A percentile compares a stretch with the other conserved stretches of the same genome.
Conservation (phyloP, 2,329 filamentous ascomycete genomes). For the Claviceps digitariae region DNA sequence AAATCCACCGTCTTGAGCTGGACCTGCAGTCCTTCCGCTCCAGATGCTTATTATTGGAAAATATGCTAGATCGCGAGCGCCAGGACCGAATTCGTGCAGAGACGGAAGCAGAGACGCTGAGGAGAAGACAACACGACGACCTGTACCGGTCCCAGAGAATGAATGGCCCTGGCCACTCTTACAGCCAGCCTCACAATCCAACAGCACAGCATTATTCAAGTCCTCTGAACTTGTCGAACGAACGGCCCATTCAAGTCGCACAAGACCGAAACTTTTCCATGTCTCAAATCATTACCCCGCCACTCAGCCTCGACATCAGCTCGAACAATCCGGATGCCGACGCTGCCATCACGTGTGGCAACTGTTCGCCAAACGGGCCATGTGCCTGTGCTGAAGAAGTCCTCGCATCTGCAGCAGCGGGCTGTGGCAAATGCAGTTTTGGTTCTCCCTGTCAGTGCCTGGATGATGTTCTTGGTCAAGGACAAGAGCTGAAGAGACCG, state of each 20-base stretch:
- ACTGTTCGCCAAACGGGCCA: slow-evolving; percentile 36
- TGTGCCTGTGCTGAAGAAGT: slow-evolving; percentile 49
- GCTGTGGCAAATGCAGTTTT: slow-evolving; percentile 53
- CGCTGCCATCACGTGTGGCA: slow-evolving; percentile 37
- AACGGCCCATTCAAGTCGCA: slow-evolving; percentile 12
- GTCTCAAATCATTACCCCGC: slow-evolving; percentile 43
- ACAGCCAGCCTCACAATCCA: slow-evolving; percentile 14
- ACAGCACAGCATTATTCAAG: slow-evolving; percentile 8
- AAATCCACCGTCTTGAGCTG: slow-evolving; percentile 44
- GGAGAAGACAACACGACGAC: slow-evolving; percentile 17
- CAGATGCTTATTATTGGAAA: slow-evolving; percentile 49
- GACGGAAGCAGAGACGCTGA: slow-evolving; percentile 24
- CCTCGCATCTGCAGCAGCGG: slow-evolving; percentile 37
- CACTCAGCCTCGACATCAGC: slow-evolving; percentile 25
- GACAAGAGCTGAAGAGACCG: slow-evolving; percentile 33
- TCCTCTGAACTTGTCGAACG: slow-evolving; percentile 16
- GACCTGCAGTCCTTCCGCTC: slow-evolving; percentile 53
- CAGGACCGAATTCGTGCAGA: slow-evolving; percentile 31
- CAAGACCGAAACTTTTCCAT: slow-evolving; percentile 35
- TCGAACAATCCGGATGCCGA: slow-evolving; percentile 13
- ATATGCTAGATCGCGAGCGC: slow-evolving; percentile 46
- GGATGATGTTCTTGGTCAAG: slow-evolving; percentile 35
- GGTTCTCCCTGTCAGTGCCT: slow-evolving; percentile 52
- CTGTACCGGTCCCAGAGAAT: slow-evolving; percentile 16
- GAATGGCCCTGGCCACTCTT: slow-evolving; percentile 13